Evolutionary conservation across 345 rosid species (phyloP).

Genomic region (Toxicodendron radicans): DNA sequence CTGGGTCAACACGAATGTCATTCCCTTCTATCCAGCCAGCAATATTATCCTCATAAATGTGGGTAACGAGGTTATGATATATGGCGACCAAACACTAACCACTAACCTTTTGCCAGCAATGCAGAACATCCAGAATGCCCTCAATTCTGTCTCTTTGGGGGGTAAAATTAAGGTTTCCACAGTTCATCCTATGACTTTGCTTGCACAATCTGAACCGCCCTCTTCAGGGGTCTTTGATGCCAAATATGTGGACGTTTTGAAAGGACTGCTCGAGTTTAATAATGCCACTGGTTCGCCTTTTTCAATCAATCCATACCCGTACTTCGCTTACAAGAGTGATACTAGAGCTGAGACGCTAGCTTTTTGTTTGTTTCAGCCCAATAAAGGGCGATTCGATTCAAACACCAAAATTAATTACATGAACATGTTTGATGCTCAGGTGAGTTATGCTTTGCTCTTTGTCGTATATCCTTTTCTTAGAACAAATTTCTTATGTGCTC

Average conservation of each 20-base stretch:
- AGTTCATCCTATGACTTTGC: constrained; percentile 73
- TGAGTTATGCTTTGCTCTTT: constrained; percentile 9
- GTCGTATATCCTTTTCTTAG: neutral
- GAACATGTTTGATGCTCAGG: constrained; percentile 99
- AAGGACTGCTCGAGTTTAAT: constrained; percentile 64
- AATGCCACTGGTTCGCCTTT: constrained; percentile 77
- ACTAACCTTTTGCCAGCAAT: constrained; percentile 76
- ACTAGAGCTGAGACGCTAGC: constrained; percentile 77
- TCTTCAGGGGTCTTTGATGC: constrained; percentile 62
- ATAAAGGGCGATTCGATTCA: constrained; percentile 67
- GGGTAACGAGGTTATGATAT: constrained; percentile 70
- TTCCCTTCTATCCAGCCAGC: constrained; percentile 77
- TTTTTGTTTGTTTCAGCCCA: constrained; percentile 78
- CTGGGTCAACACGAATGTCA: constrained; percentile 70
- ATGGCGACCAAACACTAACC: constrained; percentile 48
- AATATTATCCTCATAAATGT: constrained; percentile 71
- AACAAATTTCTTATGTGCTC: neutral
- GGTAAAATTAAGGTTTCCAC: constrained; percentile 79
- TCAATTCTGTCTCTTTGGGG: constrained; percentile 55
- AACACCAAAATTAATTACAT: constrained; percentile 73
- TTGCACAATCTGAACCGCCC: constrained; percentile 73
- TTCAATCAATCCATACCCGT: constrained; percentile 80
- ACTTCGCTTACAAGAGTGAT: constrained; percentile 73
- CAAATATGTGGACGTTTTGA: constrained; percentile 51
- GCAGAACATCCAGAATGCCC: constrained; percentile 74